Evolutionary conservation across 1,284 basidiomycete genomes (phyloP).

Genomic region (Ustilago xerochloae): DNA sequence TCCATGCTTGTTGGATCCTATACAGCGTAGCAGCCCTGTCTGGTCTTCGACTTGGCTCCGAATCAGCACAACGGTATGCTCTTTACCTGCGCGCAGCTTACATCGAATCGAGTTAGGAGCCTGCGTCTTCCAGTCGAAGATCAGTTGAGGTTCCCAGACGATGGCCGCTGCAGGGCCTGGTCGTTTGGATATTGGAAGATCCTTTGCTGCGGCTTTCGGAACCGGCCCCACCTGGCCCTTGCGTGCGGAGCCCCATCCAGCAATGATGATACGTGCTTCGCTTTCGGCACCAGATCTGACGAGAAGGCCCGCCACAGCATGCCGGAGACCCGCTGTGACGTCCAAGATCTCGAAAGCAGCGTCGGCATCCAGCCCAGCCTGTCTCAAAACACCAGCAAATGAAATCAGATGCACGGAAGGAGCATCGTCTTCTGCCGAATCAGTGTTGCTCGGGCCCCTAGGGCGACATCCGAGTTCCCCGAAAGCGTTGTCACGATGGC

Average conservation of each 20-base stretch:
- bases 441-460: not conserved
- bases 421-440: not conserved
- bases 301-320: conserved; percentile 20
- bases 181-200: not conserved
- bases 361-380: conserved; percentile 9
- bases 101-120: not conserved
- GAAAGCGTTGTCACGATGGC: conserved; percentile 28
- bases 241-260: conserved; percentile 45
- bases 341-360: conserved; percentile 7
- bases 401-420: conserved; percentile 23
- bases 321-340: conserved; percentile 31
- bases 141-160: conserved; percentile 31
- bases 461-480: conserved; percentile 34
- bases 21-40: not conserved
- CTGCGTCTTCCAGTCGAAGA: conserved; percentile 14
- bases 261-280: conserved; percentile 8
- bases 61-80: conserved; percentile 31
- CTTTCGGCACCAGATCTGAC: not conserved
- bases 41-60: not conserved
- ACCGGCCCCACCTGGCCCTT: conserved; percentile 34
- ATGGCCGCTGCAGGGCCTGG: conserved; percentile 17
- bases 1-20: conserved; percentile 33
- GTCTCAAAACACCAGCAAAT: conserved; percentile 10
- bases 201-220: not conserved
- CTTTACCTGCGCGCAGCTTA: conserved; percentile 27